Evolutionary conservation across 2,329 filamentous ascomycete genomes (phyloP), one percentile per base, ranked within the genome.

Genomic region (Fusarium floridanum): DNA sequence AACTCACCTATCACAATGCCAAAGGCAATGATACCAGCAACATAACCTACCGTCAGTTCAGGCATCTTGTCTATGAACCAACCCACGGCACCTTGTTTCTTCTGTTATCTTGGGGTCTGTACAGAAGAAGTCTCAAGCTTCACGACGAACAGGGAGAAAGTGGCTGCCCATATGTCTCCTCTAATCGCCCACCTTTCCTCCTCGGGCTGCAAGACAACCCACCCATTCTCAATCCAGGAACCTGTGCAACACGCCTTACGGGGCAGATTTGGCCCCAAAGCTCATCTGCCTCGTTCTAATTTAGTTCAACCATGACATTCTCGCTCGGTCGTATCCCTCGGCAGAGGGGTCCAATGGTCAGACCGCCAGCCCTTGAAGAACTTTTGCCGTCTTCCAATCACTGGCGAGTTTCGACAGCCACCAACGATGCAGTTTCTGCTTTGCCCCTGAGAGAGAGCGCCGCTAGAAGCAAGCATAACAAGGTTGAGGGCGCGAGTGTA

Each of bases 1-100:
- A 55, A 59, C 76, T 56, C 71, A 78, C 76, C 75, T 34, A 70
- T 50, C 20, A 78, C 71, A 16, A 78, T 67, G 43, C 64, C 68
- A 45, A 74, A 71, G 48, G 76, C 77, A 56, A 78, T 78, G 14
- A 78, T 68, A 69, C 77, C 75, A 29, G 77, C 77, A 39, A 77
- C 72, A 36, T 77, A 74, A 45, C 77, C 77, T 17, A 74, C 70
- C 1, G 77, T 77, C 17, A 78, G 37, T 32, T 77, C 72, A 41
- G 59, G 41, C 74, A 77, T 77, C 16, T 53, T 65, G 61, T 41
- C 43, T 32, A 36, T 43, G 20, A 6, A 56, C 53, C 39, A n/a
- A 22, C n/a, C 24, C 24, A 45, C 20, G 29, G 59, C 39, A 20
- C 32, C 17, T 69, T 16, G 8, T 14, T n/a, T 17, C 20, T 60